Percentiles rank a stretch among this genome's conserved stretches.
Evolutionary conservation across 768 basidiomycete species (phyloP).

Genomic region (Arthromyces matolae): DNA sequence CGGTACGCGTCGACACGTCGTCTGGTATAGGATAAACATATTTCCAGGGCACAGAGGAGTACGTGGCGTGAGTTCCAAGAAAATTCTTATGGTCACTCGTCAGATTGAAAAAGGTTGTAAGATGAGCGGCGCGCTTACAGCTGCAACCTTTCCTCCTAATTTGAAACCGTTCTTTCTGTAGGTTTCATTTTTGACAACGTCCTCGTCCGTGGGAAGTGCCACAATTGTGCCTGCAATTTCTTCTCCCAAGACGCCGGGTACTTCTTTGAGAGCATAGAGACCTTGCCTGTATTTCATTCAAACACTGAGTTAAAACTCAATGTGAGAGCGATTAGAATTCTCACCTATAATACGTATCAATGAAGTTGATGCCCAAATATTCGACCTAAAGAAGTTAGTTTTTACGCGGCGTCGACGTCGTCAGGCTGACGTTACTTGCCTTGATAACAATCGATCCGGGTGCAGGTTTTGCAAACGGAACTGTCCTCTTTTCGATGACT

Average conservation of each 20-base stretch:
- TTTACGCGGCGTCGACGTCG: background rate
- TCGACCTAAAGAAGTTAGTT: conserved; percentile 43
- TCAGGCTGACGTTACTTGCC: conserved; percentile 17
- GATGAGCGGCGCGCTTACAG: too few relatives aligned
- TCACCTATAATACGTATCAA: conserved; percentile 78
- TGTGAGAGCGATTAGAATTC: background rate
- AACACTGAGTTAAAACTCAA: background rate
- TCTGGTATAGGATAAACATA: conserved; percentile 61
- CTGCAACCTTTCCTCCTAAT: conserved; percentile 68
- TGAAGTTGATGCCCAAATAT: conserved; percentile 83
- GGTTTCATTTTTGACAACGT: conserved; percentile 54
- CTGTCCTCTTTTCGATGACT: conserved; percentile 61
- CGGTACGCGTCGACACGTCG: conserved; percentile 52
- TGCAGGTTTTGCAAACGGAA: conserved; percentile 62
- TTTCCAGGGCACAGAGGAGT: conserved; percentile 63
- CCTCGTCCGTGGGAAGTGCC: conserved; percentile 62
- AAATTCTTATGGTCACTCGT: too few relatives aligned
- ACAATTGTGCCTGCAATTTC: conserved; percentile 79
- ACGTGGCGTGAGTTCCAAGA: conserved; percentile 64
- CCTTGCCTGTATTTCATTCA: conserved; percentile 42
- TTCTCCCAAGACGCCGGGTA: conserved; percentile 69
- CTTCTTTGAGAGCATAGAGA: conserved; percentile 51
- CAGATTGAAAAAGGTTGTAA: too few relatives aligned
- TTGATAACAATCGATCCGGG: conserved; percentile 57
- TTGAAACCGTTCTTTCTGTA: conserved; percentile 62